phyloP scores from a whole-genome alignment of 495 filamentous ascomycete genomes.

The Hypoxylon subgilvum region DNA sequence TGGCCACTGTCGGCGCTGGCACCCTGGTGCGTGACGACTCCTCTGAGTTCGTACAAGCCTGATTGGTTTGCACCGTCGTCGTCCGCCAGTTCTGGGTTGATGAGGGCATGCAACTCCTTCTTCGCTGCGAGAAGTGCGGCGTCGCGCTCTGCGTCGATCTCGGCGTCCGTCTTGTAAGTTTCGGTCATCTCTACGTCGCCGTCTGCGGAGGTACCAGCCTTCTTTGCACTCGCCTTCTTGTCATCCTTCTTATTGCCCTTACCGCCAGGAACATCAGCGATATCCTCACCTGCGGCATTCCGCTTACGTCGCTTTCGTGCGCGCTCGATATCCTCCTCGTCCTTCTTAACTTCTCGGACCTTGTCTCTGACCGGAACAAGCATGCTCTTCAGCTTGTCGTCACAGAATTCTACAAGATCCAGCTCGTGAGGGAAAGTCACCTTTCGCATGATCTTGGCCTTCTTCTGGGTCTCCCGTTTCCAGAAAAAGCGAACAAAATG shows the following conservation, averaged over 20 bases:
- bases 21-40: conserved; percentile 96
- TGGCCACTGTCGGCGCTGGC: conserved; percentile 96
- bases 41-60: conserved; percentile 91
- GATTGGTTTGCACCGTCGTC: conserved; percentile 88
- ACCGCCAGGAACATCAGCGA: conserved; percentile 50
- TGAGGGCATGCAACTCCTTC: conserved; percentile 78
- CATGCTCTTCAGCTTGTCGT: conserved; percentile 80
- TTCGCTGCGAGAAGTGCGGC: conserved; percentile 76
- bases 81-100: conserved; percentile 70
- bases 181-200: conserved; percentile 75
- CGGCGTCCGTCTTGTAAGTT: conserved; percentile 88
- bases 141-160: conserved; percentile 82
- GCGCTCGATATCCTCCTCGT: conserved; percentile 87
- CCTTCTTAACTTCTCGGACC: conserved; percentile 92
- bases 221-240: conserved; percentile 49
- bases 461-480: conserved; percentile 92
- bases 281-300: conserved; percentile 66
- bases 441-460: conserved; percentile 99
- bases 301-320: conserved; percentile 86
- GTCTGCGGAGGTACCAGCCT: conserved; percentile 45
- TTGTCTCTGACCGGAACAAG: conserved; percentile 92
- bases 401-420: conserved; percentile 93
- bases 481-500: conserved; percentile 99
- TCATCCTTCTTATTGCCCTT: conserved; percentile 56
- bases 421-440: conserved; percentile 93